Base-by-base conservation (phyloP, 1,284 basidiomycete genomes). In the Cutaneotrichosporon sp. region DNA sequence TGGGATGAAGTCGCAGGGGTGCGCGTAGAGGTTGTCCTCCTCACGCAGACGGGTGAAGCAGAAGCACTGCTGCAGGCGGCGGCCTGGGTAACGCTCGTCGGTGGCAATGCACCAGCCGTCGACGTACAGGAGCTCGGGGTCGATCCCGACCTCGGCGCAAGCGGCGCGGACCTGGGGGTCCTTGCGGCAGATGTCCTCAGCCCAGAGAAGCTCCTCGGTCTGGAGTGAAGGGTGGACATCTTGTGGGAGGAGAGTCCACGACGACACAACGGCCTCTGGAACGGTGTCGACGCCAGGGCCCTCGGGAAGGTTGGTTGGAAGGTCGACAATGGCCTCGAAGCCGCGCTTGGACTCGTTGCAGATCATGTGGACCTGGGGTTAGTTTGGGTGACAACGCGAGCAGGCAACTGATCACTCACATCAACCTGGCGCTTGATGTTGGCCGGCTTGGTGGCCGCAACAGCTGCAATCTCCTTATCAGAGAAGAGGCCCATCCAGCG, bases 81-180 rank as follows among this genome's bases (percentile, higher is more conserved):
- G 55, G 33, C 61, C 61, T 19, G 70, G 71, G 61, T 76, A 79
- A 38, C 77, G 71, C 57, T 75, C 67, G 59, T 79, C 77, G 61
- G 69, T 65, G 35, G 76, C 76, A 46, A 78, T 74, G 42, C 70
- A 73, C 78, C 78, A 78, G 38, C 76, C 69, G 52, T 77, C 76
- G 19, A 75, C 74, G 44, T 65, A 75, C 45, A 76, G 64, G 52
- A 68, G 55, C 46, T 69, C 57, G 31, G 71, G 67, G 54, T 68
- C 60, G 35, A 77, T 66, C 33, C 76, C 77, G 35, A 78, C 67
- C 3, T 75, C 76, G 1, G 68, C 66, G 51, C 72, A 74, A 3
- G 72, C 66, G 29, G 61, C 65, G 52, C 74, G 67, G 46, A 78
- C 70, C 44, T 66, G 61, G 11, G 68, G 54, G 60, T 77, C 68